Base-by-base conservation (phyloP, 108 stramenopile genomes). In the Pseudonitzschia pungens region DNA sequence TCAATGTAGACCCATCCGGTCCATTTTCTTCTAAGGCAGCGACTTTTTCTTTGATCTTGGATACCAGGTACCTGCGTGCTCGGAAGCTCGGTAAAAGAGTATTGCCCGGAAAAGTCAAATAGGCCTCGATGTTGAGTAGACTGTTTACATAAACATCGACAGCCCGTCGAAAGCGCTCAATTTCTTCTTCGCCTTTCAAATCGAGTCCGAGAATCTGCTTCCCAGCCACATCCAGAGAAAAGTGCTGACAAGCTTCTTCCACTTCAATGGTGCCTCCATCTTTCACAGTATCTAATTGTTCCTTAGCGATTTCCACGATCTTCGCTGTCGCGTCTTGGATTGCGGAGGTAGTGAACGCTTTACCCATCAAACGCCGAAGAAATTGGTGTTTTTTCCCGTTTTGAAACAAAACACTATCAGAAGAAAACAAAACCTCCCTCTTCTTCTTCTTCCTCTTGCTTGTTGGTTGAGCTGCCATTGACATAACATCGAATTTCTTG, bases 1-100 rank as follows among this genome's bases (percentile, higher is more conserved):
- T 80, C 54, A 85, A 26, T 0, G 84, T 85, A 33, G 81, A 82
- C 32, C 53, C 81, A 71, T 85, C 84, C 4, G 81, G 84, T 18
- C 84, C 84, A 60, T 80, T 76, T 36, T 9, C 52, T 31, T 76
- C 53, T 16, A 85, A 62, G 1, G 48, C 33, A 62, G 75, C 81
- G 12, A 84, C 56, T 67, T 76, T 81, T 27, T 70, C 57, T 53
- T 79, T 75, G 42, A 84, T 79, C 60, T 72, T 73, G 18, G 40
- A 40, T 45, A 57, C 52, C n/a, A 84, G 71, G 43, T 73, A 84
- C 15, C 28, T 36, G 5, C 48, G 51, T 7, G 81, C 84, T 45
- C 62, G 8, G 26, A 27, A 27, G 7, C 10, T 56, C 7, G 26
- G 26, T 56, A 27, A 27, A 8, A 56, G 27, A 27, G 6, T 6